phyloP scores from a whole-genome alignment of 345 rosid genomes.

The Crucihimalaya himalaica region DNA sequence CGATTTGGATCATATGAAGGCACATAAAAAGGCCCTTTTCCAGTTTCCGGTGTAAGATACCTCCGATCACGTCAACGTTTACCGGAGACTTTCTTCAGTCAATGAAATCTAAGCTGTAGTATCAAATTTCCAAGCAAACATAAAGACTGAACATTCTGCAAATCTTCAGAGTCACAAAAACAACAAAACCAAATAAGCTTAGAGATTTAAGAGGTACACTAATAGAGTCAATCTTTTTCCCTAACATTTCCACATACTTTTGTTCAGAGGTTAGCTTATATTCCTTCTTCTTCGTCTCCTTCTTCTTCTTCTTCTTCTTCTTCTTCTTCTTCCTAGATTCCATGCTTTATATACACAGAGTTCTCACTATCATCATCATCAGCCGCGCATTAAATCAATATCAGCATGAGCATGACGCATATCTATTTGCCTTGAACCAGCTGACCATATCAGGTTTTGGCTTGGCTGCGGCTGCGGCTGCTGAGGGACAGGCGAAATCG shows the following conservation, averaged over 20 bases:
- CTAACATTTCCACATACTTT: slow-evolving; percentile 28
- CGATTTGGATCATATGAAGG: not conserved
- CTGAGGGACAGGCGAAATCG: slow-evolving; percentile 40
- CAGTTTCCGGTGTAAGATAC: not conserved
- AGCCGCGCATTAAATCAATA: slow-evolving; percentile 96
- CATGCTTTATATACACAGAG: slow-evolving; percentile 34
- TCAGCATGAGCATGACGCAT: slow-evolving; percentile 68
- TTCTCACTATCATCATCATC: slow-evolving; percentile 41
- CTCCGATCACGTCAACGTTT: not conserved
- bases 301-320: slow-evolving; percentile 14
- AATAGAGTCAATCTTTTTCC: slow-evolving; percentile 9
- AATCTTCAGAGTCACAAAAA: not conserved
- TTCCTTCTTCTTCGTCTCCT: slow-evolving; percentile 21
- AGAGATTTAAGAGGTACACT: slow-evolving; percentile 7
- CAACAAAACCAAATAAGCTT: slow-evolving; percentile 23
- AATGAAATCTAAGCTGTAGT: not conserved
- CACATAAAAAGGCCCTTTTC: not conserved
- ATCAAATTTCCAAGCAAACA: not conserved
- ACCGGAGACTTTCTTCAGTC: not conserved
- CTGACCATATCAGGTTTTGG: slow-evolving; percentile 77
- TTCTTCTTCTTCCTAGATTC: slow-evolving; percentile 32
- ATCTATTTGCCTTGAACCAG: slow-evolving; percentile 65
- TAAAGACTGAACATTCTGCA: not conserved
- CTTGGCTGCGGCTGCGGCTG: slow-evolving; percentile 33
- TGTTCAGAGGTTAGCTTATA: slow-evolving; percentile 41